Evolutionary conservation across 192 early-diverging fungal species (phyloP), one percentile per base, ranked within the genome.

Genomic region (Phycomyces nitens): DNA sequence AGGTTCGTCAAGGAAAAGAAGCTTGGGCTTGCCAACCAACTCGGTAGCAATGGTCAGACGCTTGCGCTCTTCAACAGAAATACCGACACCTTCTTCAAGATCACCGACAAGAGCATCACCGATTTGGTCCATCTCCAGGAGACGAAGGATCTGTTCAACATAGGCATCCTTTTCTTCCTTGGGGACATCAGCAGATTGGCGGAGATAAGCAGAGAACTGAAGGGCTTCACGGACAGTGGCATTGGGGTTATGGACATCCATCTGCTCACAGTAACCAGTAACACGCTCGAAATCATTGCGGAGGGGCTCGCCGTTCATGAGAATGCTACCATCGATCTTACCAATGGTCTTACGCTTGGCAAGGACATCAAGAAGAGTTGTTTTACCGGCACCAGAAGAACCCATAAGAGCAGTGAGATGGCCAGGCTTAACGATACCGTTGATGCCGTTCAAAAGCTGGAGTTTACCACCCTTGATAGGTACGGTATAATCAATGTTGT

Each of bases 1-100:
- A 51, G 94, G 94, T 69, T 90, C 94, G 76, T 94, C 93, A 60
- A 95, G 79, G 78, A 97, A 92, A 34, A 97, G 82, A 42, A 90
- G 71, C 68, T 87, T 84, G 16, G 89, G 87, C 77, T 88, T 79
- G 18, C 91, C 82, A 14, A 94, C 85, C 24, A 96, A 79, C 71
- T 96, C 92, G 39, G 89, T 79, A 50, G 85, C 94, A 59, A 97
- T 92, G 10, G 88, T 90, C 24, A 96, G 78, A 47, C 92, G 86
- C 69, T 93, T 89, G 74, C 90, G 91, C 73, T 96, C 92, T 58
- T 92, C 93, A 7, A 93, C 86, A 39, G 88, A 89, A 54, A 95
- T 91, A 64, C 93, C 93, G 65, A 88, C 68, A 61, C 81, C 80
- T 11, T 82, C 77, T 54, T 88, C 88, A 7, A 84, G 74, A 34